Evolutionary conservation across 2,329 filamentous ascomycete genomes (phyloP).

Genomic region (Piedraia hortae): DNA sequence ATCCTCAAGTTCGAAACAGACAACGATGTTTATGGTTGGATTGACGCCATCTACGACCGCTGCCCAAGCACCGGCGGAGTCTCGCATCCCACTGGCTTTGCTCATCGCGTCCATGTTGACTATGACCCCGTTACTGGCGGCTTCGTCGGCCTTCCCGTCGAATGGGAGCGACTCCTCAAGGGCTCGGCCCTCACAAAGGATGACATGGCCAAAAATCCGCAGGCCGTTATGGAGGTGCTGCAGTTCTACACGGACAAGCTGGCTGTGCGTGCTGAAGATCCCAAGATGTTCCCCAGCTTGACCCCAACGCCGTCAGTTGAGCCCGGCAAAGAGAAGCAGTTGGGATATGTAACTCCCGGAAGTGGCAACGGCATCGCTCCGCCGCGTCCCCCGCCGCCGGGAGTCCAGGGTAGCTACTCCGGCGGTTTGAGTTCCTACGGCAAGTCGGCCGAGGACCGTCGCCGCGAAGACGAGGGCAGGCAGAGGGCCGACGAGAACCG

Average conservation of each 20-base stretch:
- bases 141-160: slow-evolving; percentile 76
- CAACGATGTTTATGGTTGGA: slow-evolving; percentile 95
- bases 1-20: slow-evolving; percentile 87
- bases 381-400: slow-evolving; percentile 20
- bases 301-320: slow-evolving; percentile 36
- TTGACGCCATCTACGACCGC: slow-evolving; percentile 88
- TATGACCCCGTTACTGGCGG: slow-evolving; percentile 89
- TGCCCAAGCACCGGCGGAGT: slow-evolving; percentile 96
- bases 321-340: slow-evolving; percentile 19
- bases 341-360: slow-evolving; percentile 19
- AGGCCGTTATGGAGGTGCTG: slow-evolving; percentile 43
- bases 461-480: slow-evolving; percentile 15
- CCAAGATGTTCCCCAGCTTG: slow-evolving; percentile 37
- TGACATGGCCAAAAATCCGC: slow-evolving; percentile 87
- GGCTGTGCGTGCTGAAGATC: slow-evolving; percentile 46
- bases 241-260: slow-evolving; percentile 63
- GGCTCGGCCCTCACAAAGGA: slow-evolving; percentile 95
- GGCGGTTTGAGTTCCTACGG: slow-evolving; percentile 6
- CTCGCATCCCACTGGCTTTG: slow-evolving; percentile 95
- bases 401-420: slow-evolving; percentile 18
- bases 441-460: slow-evolving; percentile 12
- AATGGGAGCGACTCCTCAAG: slow-evolving; percentile 92
- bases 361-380: slow-evolving; percentile 20
- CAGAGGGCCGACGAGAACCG: slow-evolving; percentile 23
- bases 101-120: slow-evolving; percentile 85